Percentiles rank a stretch among this genome's conserved stretches.
phyloP scores from a whole-genome alignment of 345 rosid species.

The Eucalyptus rudis region DNA sequence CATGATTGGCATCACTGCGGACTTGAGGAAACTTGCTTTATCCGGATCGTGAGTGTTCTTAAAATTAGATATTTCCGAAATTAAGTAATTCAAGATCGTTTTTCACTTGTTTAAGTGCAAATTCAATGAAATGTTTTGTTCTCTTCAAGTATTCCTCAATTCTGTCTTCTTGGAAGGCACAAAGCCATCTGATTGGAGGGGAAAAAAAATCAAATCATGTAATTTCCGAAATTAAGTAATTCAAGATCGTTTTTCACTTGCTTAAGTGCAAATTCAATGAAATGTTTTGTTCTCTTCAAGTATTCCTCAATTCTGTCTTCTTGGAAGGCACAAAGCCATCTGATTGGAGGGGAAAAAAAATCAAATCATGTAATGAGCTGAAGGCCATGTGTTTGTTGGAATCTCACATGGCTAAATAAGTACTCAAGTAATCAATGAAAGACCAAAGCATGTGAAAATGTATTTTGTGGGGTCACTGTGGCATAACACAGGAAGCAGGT shows the following conservation, averaged over 20 bases:
- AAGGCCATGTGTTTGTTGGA: neutral
- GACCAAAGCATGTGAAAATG: neutral
- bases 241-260: neutral
- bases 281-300: neutral
- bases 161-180: neutral
- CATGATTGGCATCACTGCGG: neutral
- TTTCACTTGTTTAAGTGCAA: neutral
- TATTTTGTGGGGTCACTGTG: neutral
- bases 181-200: neutral
- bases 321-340: neutral
- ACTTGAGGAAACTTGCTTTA: neutral
- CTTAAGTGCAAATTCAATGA: neutral
- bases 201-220: too few species aligned
- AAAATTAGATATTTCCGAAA: neutral
- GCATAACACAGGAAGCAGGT: neutral
- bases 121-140: neutral
- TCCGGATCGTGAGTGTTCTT: neutral
- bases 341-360: neutral
- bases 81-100: neutral
- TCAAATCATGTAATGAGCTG: neutral
- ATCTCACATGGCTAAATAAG: neutral
- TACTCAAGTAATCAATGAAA: neutral
- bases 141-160: neutral
- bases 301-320: neutral
- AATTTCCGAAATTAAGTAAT: neutral